Evolutionary conservation across 1,139 yeast genomes (phyloP), one percentile per base, ranked within the genome.

Genomic region (Debaryomyces coudertii): DNA sequence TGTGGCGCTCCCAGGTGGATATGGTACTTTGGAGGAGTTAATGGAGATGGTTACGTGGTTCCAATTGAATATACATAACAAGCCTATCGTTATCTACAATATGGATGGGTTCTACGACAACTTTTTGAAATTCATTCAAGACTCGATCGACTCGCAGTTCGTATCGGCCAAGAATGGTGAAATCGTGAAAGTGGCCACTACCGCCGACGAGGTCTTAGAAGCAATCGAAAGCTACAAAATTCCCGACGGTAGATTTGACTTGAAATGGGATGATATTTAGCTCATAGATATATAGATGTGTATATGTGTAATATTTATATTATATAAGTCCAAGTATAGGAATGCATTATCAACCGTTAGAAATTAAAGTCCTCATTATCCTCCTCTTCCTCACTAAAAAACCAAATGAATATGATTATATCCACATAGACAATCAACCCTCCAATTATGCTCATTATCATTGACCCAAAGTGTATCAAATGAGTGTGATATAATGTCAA

Each of bases 1-100:
- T 63, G 80, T 90, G 43, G 96, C 96, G 1, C 74, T 90, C 68
- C 96, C 97, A 14, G 97, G 97, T 50, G 97, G 97, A 9, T 89
- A 84, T 63, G 97, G 96, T 45, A 89, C 96, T 4, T 70, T 89
- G 59, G 97, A 90, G 67, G 97, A 90, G 68, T 75, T 90, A 53
- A 84, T 90, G 84, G 96, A 90, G 69, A 86, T 89, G 46, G 86
- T 87, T 45, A 90, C 97, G 4, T 90, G 97, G 72, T 83, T 84
- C 50, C 97, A 90, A 70, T 76, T 90, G 57, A 93, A 90, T 36
- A 90, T 90, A 54, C 97, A 90, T 66, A 71, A 75, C 53, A 85
- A 86, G 64, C 96, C 96, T 14, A 81, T 90, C 56, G 85, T 90
- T 15, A 63, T 90, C 40, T 83, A 83, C 66, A 90, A 90, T 66